Conservation (phyloP, 208 protist species). For the Wallacemonas sp. region DNA sequence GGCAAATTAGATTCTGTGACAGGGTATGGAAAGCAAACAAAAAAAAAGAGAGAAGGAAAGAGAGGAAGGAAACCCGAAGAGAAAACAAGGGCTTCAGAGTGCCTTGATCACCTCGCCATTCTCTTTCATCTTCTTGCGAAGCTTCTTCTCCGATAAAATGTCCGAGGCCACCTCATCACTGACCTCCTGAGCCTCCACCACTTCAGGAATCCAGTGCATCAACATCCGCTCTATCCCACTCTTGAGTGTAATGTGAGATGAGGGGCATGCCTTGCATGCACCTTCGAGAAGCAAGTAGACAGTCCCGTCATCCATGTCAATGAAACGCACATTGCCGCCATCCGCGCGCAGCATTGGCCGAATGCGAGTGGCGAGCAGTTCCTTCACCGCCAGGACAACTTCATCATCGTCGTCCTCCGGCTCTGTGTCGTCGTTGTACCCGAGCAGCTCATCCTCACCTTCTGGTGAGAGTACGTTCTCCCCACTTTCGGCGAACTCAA, state of each 20-base stretch:
- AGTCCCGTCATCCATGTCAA: conserved; percentile 90
- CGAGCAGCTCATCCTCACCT: conserved; percentile 60
- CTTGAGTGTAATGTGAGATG: conserved; percentile 88
- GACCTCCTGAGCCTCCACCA: conserved; percentile 85
- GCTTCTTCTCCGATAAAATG: conserved; percentile 72
- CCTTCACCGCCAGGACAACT: conserved; percentile 92
- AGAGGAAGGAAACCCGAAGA: background rate
- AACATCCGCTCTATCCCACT: conserved; percentile 94
- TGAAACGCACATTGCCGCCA: conserved; percentile 91
- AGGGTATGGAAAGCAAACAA: background rate
- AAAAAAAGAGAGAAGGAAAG: background rate
- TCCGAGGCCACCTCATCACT: conserved; percentile 80
- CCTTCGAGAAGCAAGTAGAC: conserved; percentile 91
- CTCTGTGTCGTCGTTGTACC: conserved; percentile 89
- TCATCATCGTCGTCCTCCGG: conserved; percentile 88
- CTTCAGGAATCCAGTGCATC: conserved; percentile 94
- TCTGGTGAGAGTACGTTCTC: conserved; percentile 66
- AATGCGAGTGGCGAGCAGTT: conserved; percentile 88
- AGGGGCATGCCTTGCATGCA: conserved; percentile 89
- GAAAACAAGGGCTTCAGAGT: conserved; percentile 1
- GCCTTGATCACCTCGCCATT: conserved; percentile 35
- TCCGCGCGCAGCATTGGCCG: conserved; percentile 89
- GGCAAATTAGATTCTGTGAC: background rate
- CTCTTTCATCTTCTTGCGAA: conserved; percentile 55
- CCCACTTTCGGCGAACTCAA: conserved; percentile 72